Base-by-base conservation (phyloP, 2,329 filamentous ascomycete species). In the Dactylellina haptotyla region DNA sequence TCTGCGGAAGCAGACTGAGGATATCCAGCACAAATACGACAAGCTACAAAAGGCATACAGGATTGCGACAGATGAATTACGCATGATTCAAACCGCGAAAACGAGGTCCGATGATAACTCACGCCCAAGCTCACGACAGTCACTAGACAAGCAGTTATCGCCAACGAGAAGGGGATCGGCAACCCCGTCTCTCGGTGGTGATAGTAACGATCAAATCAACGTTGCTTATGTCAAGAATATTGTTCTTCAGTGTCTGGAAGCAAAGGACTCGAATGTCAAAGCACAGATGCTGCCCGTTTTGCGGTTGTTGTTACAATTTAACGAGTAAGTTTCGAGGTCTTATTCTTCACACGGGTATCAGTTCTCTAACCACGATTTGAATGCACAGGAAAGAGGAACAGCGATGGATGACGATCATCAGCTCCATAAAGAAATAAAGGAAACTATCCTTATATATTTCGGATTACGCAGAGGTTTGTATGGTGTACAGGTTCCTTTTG, bases 371-470 rank as follows among this genome's bases (percentile, higher is more conserved):
- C n/a, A 8, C 8, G 16, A n/a, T 41, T 41, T 3, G 9, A 4
- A 66, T 71, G 3, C 34, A 62, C 66, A 88, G 86, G 77, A 87
- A 86, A 77, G 93, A 97, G 77, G 90, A 95, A 82, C 89, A 95
- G 81, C 94, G 92, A 81, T 96, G 92, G 92, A 87, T 89, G 81
- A 86, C 88, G 16, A 92, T 90, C 1, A 88, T 96, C 14, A 84
- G 86, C 72, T 70, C 72, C 14, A 70, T 71, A 25, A 75, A n/a
- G n/a, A n/a, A 69, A 66, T 66, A 54, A 57, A 20, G 30, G 4
- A 4, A n/a, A n/a, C n/a, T n/a, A n/a, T n/a, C 32, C 25, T 5
- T 58, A 30, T 50, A 23, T 18, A 53, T n/a, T 5, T 46, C 10
- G 8, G 9, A 20, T 20, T 20, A 39, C 34, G 23, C 9, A 45